Evolutionary conservation across 2,329 filamentous ascomycete genomes (phyloP).

Genomic region (Phaeophleospora eucalypticola): DNA sequence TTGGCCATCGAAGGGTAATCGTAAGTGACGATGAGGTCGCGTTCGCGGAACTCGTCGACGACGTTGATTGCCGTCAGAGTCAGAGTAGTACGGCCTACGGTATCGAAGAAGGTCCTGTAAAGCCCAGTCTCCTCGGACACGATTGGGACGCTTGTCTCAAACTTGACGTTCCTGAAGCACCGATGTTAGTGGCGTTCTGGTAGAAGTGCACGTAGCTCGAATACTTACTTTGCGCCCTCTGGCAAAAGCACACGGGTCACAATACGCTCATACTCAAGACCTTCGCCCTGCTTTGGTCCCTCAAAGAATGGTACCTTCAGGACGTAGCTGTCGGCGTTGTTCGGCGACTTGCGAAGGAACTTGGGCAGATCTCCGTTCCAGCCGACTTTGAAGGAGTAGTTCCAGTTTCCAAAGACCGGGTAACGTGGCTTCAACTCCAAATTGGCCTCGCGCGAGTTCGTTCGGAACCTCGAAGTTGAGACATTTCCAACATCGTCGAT

Average conservation of each 20-base stretch:
- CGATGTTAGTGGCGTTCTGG: neutral
- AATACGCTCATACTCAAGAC: slow-evolving; percentile 78
- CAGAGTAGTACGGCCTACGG: slow-evolving; percentile 77
- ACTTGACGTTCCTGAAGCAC: slow-evolving; percentile 67
- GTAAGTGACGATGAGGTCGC: slow-evolving; percentile 81
- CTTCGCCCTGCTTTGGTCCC: slow-evolving; percentile 80
- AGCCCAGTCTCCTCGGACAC: slow-evolving; percentile 57
- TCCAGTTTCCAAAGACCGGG: slow-evolving; percentile 96
- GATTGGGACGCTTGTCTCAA: slow-evolving; percentile 69
- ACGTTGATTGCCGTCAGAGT: slow-evolving; percentile 78
- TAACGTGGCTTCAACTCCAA: slow-evolving; percentile 91
- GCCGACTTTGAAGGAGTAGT: slow-evolving; percentile 92
- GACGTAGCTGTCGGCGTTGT: slow-evolving; percentile 65
- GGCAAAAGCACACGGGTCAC: slow-evolving; percentile 80
- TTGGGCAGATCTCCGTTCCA: slow-evolving; percentile 85
- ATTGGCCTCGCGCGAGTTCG: slow-evolving; percentile 59
- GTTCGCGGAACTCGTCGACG: slow-evolving; percentile 83
- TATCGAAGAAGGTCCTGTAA: slow-evolving; percentile 93
- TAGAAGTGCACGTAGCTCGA: slow-evolving; percentile 22
- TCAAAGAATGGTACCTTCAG: slow-evolving; percentile 91
- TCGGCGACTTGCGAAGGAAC: slow-evolving; percentile 63
- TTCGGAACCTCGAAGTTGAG: slow-evolving; percentile 84
- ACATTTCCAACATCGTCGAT: slow-evolving; percentile 96
- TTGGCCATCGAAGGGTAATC: slow-evolving; percentile 71
- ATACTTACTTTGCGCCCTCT: slow-evolving; percentile 76